A percentile compares a stretch with the other conserved stretches of the same genome.
Conservation (phyloP, 148 eudicot genomes). For the Fagopyrum esculentum region DNA sequence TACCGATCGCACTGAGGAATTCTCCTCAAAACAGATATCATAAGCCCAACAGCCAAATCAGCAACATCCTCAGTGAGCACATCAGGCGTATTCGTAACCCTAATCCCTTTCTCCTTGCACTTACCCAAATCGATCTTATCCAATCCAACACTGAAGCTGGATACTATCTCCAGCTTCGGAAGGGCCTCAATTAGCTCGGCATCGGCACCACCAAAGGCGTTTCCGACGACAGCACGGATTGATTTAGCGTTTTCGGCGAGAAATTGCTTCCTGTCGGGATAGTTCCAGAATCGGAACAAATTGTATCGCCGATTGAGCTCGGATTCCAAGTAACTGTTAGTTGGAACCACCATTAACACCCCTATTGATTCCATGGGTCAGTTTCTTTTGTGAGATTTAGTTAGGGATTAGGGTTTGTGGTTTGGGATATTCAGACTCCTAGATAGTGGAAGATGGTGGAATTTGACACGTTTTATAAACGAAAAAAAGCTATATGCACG, state of each 20-base stretch:
- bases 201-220: slow-evolving; percentile 47
- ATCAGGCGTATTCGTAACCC: slow-evolving; percentile 79
- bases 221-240: slow-evolving; percentile 70
- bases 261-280: slow-evolving; percentile 27
- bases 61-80: slow-evolving; percentile 91
- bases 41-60: slow-evolving; percentile 70
- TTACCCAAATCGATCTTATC: slow-evolving; percentile 72
- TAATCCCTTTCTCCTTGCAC: slow-evolving; percentile 67
- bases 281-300: slow-evolving; percentile 40
- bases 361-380: slow-evolving; percentile 38
- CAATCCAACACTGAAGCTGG: slow-evolving; percentile 71
- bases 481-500: too few species aligned
- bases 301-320: slow-evolving; percentile 45
- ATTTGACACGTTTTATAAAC: not conserved
- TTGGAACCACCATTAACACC: slow-evolving; percentile 44
- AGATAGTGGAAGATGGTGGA: not conserved
- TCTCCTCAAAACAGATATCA: slow-evolving; percentile 50
- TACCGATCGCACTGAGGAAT: slow-evolving; percentile 63
- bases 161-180: slow-evolving; percentile 63
- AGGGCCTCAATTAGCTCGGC: slow-evolving; percentile 56
- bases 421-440: not conserved
- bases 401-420: not conserved
- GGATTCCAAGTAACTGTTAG: slow-evolving; percentile 35
- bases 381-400: not conserved
- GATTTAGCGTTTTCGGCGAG: slow-evolving; percentile 28